These are phyloP conservation scores for Diaporthe ampelina DNA, from an alignment of 2,329 filamentous ascomycete species.

Conservation along the genomic window DNA sequence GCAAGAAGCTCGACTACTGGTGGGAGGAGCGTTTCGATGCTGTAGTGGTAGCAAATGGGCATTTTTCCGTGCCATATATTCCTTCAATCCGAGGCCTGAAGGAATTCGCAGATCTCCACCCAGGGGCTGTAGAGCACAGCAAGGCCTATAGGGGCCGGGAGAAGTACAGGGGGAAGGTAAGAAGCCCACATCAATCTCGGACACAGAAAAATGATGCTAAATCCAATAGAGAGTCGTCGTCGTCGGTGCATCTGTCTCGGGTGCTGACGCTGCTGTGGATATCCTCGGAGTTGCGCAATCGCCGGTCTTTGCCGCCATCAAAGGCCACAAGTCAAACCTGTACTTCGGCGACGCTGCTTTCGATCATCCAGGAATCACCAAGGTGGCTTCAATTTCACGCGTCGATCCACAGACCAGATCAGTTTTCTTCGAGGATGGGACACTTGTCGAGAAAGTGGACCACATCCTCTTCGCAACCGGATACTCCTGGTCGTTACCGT, in stretches of 20 bases:
- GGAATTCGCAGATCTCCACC: constrained; percentile 58
- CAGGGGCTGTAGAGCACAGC: constrained; percentile 66
- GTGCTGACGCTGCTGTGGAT: constrained; percentile 71
- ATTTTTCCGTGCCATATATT: constrained; percentile 72
- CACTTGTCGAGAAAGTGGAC: constrained; percentile 66
- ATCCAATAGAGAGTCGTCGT: constrained; percentile 66
- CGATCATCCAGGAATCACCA: constrained; percentile 66
- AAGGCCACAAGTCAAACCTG: constrained; percentile 62
- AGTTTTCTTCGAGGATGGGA: constrained; percentile 70
- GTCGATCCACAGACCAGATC: constrained; percentile 57
- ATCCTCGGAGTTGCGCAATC: constrained; percentile 59
- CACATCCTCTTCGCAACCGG: constrained; percentile 76
- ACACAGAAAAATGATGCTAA: background rate
- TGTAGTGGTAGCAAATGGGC: constrained; percentile 71
- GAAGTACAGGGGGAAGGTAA: constrained; percentile 60
- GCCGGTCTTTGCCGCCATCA: constrained; percentile 65
- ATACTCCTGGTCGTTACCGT: constrained; percentile 74
- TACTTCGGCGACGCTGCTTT: constrained; percentile 74
- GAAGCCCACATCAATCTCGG: constrained; percentile 8
- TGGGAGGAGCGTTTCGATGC: constrained; percentile 75
- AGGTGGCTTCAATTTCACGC: constrained; percentile 62
- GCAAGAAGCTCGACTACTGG: constrained; percentile 66
- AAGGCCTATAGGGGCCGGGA: constrained; percentile 65
- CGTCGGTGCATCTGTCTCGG: constrained; percentile 75
- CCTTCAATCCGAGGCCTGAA: constrained; percentile 64